Evolutionary conservation across 768 basidiomycete genomes (phyloP).

Genomic region (Tulasnella sp.): DNA sequence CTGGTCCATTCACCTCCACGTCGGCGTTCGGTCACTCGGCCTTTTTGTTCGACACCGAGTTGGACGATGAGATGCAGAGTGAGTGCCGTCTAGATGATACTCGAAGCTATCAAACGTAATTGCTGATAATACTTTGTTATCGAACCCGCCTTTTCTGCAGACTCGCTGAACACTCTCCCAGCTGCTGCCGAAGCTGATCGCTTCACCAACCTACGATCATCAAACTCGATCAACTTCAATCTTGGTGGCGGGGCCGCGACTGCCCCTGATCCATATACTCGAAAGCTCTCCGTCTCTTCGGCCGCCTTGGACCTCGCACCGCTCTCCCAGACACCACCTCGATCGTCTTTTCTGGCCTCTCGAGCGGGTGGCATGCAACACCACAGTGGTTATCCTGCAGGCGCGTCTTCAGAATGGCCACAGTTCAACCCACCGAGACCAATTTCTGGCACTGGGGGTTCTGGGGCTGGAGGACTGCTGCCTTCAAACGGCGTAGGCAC

Average conservation of each 20-base stretch:
- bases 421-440: conserved; percentile 54
- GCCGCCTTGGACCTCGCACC: conserved; percentile 90
- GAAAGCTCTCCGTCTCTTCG: conserved; percentile 71
- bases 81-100: conserved; percentile 25
- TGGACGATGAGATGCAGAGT: conserved; percentile 94
- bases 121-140: conserved; percentile 18
- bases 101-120: conserved; percentile 11
- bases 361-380: conserved; percentile 7
- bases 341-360: conserved; percentile 39
- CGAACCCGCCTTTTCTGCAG: neutral
- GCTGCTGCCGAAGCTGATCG: conserved; percentile 88
- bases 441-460: neutral
- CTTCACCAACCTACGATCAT: conserved; percentile 26
- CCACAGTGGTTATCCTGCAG: conserved; percentile 19
- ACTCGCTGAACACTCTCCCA: conserved; percentile 73
- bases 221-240: neutral
- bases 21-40: neutral
- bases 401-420: conserved; percentile 79
- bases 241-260: conserved; percentile 9
- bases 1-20: neutral
- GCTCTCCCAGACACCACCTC: conserved; percentile 40
- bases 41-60: conserved; percentile 82
- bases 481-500: neutral
- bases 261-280: conserved; percentile 11
- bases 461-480: neutral